These are phyloP conservation scores for Conoideocrella luteorostrata DNA, from an alignment of 2,329 filamentous ascomycete species.

Conservation along the genomic window DNA sequence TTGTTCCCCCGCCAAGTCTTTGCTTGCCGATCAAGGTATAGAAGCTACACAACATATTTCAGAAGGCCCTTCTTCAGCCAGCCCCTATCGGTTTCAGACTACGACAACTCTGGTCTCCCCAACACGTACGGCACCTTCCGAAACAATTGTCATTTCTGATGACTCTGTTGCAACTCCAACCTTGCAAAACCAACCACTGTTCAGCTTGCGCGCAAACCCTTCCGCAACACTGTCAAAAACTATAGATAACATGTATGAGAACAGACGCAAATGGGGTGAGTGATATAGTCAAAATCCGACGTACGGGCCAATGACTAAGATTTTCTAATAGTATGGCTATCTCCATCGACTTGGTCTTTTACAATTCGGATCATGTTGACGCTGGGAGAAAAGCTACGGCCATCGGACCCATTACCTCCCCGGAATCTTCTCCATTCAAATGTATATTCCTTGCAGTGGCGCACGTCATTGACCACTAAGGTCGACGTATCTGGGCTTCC, in stretches of 20 bases:
- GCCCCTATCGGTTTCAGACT: no score
- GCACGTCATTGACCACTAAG: background rate
- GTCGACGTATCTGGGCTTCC: background rate
- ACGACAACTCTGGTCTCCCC: no score
- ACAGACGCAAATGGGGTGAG: background rate
- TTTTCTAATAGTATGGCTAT: background rate
- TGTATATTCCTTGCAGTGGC: background rate
- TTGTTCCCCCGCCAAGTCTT: no score
- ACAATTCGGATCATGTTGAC: background rate
- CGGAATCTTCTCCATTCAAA: background rate
- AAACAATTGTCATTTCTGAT: no score
- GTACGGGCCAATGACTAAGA: no score
- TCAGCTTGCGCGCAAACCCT: no score
- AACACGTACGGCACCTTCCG: no score
- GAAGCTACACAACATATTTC: no score
- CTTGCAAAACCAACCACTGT: no score
- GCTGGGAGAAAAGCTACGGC: background rate
- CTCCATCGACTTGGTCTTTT: constrained; percentile 3
- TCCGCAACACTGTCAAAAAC: background rate
- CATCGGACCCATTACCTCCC: background rate
- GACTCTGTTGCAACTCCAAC: no score
- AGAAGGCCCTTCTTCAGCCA: no score
- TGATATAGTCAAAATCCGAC: background rate
- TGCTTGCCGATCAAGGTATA: no score
- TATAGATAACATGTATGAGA: background rate